Percentiles rank a stretch among this genome's conserved stretches.
phyloP scores from a whole-genome alignment of 1,139 yeast genomes.

The Candida buenavistaensis region DNA sequence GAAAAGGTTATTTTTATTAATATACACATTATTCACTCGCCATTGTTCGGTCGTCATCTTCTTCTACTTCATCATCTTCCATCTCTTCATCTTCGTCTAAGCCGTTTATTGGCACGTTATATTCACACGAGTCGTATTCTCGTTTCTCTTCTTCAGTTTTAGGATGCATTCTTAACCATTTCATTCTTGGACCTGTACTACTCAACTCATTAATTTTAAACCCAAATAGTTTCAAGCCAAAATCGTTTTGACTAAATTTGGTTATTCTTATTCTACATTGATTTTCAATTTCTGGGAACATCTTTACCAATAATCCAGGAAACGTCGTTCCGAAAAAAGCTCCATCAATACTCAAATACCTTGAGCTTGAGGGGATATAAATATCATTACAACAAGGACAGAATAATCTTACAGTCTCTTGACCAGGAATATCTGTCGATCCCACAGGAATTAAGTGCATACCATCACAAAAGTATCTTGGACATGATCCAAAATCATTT shows the following conservation, averaged over 20 bases:
- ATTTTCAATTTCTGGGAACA: slow-evolving; percentile 77
- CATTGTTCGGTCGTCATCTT: slow-evolving; percentile 46
- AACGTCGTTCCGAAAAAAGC: slow-evolving; percentile 96
- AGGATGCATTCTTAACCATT: slow-evolving; percentile 86
- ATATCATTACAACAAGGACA: slow-evolving; percentile 95
- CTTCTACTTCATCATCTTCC: slow-evolving; percentile 25
- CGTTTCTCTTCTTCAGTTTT: slow-evolving; percentile 53
- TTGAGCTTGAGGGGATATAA: slow-evolving; percentile 80
- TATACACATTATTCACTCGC: slow-evolving; percentile 36
- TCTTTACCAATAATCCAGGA: slow-evolving; percentile 87
- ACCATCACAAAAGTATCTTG: slow-evolving; percentile 88
- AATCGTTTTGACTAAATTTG: slow-evolving; percentile 53
- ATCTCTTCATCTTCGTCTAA: slow-evolving; percentile 30
- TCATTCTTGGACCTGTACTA: slow-evolving; percentile 88
- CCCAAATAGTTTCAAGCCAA: slow-evolving; percentile 82
- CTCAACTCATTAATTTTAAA: slow-evolving; percentile 77
- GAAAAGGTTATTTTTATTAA: not conserved
- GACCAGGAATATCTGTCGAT: slow-evolving; percentile 85
- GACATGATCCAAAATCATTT: slow-evolving; percentile 89
- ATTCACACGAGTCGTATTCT: slow-evolving; percentile 66
- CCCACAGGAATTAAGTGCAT: slow-evolving; percentile 93
- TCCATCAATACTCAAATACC: slow-evolving; percentile 89
- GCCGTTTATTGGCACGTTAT: slow-evolving; percentile 43
- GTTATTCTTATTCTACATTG: slow-evolving; percentile 50
- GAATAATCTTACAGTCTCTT: slow-evolving; percentile 85